A percentile compares a stretch with the other conserved stretches of the same genome.
Evolutionary conservation across 179 eudicot species (phyloP).

Genomic region (Silene vulgaris): DNA sequence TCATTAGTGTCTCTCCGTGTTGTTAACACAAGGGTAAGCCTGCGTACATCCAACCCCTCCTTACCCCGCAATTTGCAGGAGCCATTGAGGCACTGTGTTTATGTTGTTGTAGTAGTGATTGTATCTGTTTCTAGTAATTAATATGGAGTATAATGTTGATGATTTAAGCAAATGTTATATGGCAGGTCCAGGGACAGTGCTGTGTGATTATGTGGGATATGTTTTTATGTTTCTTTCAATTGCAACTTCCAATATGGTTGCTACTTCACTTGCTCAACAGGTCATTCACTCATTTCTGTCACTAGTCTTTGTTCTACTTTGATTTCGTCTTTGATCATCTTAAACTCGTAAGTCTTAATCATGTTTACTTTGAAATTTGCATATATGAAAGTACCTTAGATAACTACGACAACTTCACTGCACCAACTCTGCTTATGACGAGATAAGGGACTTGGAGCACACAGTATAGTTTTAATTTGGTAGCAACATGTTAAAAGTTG

Average conservation of each 20-base stretch:
- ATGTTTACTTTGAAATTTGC: not conserved
- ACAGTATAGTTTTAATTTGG: too few species aligned
- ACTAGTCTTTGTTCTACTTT: not conserved
- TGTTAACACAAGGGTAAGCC: too few species aligned
- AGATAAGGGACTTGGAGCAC: too few species aligned
- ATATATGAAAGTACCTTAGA: too few species aligned
- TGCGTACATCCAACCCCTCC: too few species aligned
- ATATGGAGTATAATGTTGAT: not conserved
- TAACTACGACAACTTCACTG: too few species aligned
- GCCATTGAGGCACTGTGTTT: not conserved
- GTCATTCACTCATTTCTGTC: constrained; percentile 28
- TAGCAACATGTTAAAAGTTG: too few species aligned
- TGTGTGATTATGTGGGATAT: constrained; percentile 74
- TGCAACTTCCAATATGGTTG: constrained; percentile 94
- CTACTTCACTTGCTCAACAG: constrained; percentile 80
- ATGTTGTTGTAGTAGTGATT: too few species aligned
- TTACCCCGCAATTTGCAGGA: too few species aligned
- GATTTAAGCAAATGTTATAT: constrained; percentile 19
- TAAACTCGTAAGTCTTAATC: not conserved
- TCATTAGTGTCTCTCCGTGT: too few species aligned
- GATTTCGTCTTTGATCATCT: not conserved
- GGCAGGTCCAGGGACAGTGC: constrained; percentile 94
- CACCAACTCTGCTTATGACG: too few species aligned
- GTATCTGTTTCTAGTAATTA: not conserved
- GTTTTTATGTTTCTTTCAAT: constrained; percentile 92